Base-by-base conservation (phyloP, 2,329 filamentous ascomycete genomes). In the Sporothrix phasma region DNA sequence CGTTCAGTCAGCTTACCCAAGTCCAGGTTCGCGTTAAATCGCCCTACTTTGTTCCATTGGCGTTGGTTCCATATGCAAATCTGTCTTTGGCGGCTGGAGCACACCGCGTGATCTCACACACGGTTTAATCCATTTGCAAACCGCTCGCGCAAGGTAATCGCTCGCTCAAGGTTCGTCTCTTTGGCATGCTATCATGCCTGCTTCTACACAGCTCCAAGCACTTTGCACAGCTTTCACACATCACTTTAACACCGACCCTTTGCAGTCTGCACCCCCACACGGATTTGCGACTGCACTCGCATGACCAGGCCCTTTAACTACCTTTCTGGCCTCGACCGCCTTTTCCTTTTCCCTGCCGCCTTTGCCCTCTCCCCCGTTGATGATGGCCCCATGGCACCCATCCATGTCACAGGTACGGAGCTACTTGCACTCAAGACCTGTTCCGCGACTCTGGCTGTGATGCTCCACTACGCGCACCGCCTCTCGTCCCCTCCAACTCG, bases 331-430 rank as follows among this genome's bases (percentile, higher is more conserved):
- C 51, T 56, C 54, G 37, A 58, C 54, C 54, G 54, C 54, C 54
- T 58, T 58, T 53, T 56, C 39, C 51, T 56, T n/a, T n/a, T n/a
- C n/a, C n/a, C n/a, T 56, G 51, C 41, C 41, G 51, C 51, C 34
- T 34, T 22, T 43, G 7, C 7, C 15, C 31, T 5, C n/a, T 7
- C 22, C 39, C 5, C 37, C 15, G 19, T 43, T 22, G 22, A 43
- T 8, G 22, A 58, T 43, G 19, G 10, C 54, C 17, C 54, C 54
- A 43, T 58, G 37, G n/a, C n/a, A n/a, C n/a, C n/a, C n/a, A n/a
- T n/a, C 29, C 54, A 58, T 43, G 54, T 37, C 24, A 58, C 37
- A 58, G 37, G 37, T 58, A 39, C 22, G 54, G 22, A 43, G 54
- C n/a, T 43, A 13, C 54, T 43, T 58, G 54, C n/a, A 19, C n/a